These are phyloP conservation scores for Fusarium nematophilum DNA, from an alignment of 2,329 filamentous ascomycete genomes.

Conservation along the genomic window DNA sequence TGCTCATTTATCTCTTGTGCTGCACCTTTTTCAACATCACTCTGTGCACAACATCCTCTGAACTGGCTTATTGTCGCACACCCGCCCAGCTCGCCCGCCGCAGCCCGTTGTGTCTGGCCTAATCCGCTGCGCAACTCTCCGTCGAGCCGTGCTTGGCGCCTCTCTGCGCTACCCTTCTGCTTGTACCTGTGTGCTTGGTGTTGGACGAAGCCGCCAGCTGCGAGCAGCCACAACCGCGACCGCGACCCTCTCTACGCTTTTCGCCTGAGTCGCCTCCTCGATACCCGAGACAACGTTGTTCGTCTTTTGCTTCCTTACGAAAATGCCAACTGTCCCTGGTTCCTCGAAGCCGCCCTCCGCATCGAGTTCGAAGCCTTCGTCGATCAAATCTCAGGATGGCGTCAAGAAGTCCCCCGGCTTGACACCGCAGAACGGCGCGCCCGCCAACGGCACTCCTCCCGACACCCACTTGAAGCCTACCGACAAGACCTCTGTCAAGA, in stretches of 20 bases:
- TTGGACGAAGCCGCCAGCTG: constrained; percentile 32
- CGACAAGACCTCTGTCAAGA: constrained; percentile 72
- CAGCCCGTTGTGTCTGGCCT: constrained; percentile 34
- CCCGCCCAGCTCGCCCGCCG: constrained; percentile 28
- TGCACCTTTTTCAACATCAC: constrained; percentile 16
- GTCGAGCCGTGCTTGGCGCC: constrained; percentile 36
- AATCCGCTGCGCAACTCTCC: constrained; percentile 36
- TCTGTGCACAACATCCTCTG: constrained; percentile 28
- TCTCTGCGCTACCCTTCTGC: constrained; percentile 28
- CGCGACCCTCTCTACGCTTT: constrained; percentile 16
- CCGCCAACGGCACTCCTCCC: constrained; percentile 42
- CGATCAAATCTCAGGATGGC: constrained; percentile 60
- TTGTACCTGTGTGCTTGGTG: constrained; percentile 23
- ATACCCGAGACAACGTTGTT: constrained; percentile 23
- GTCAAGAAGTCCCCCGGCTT: constrained; percentile 54
- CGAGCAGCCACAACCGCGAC: constrained; percentile 12
- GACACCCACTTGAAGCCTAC: constrained; percentile 42
- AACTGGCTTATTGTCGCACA: constrained; percentile 35
- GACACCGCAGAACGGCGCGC: constrained; percentile 53
- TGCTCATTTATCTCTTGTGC: constrained; percentile 18
- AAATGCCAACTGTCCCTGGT: constrained; percentile 49
- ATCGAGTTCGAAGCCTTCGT: constrained; percentile 61
- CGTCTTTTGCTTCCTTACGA: constrained; percentile 24
- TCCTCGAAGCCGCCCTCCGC: constrained; percentile 54
- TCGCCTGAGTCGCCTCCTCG: constrained; percentile 7